A percentile compares a stretch with the other conserved stretches of the same genome.
phyloP scores from a whole-genome alignment of 106 monocot species.

The Cymbidium sinense region DNA sequence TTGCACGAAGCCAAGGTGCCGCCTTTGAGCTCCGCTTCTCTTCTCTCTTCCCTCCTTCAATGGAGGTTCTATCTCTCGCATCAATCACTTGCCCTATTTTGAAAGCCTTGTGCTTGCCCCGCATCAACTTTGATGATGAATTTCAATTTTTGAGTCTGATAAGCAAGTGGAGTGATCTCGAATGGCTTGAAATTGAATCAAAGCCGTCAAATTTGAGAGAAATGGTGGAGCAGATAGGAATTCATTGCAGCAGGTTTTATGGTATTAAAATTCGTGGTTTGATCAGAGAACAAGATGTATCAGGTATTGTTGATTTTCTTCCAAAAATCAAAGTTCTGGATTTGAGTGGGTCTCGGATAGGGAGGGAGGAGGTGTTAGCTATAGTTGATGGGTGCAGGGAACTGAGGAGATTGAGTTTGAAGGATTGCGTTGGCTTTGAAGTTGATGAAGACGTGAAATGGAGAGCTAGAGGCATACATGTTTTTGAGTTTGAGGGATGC shows the following conservation, averaged over 20 bases:
- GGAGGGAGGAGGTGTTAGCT: constrained; percentile 20
- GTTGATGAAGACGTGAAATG: constrained; percentile 26
- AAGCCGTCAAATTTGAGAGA: constrained; percentile 1
- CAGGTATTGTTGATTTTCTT: constrained; percentile 14
- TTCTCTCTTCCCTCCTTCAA: constrained; percentile 5
- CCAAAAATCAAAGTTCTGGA: constrained; percentile 24
- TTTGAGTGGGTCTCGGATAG: constrained; percentile 28
- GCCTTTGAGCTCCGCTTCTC: constrained; percentile 23
- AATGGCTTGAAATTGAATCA: constrained; percentile 3
- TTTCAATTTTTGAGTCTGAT: constrained; percentile 17
- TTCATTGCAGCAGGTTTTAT: constrained; percentile 6
- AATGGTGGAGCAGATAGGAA: background rate
- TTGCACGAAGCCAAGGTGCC: constrained; percentile 7
- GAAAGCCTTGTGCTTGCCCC: constrained; percentile 17
- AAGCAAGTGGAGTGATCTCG: constrained; percentile 14
- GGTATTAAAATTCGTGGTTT: constrained; percentile 27
- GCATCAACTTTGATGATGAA: constrained; percentile 19
- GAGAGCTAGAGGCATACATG: constrained; percentile 6
- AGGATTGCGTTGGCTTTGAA: constrained; percentile 37
- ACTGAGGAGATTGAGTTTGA: constrained; percentile 30
- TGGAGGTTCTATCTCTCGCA: constrained; percentile 8
- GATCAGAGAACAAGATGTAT: constrained; percentile 26
- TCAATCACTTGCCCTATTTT: constrained; percentile 21
- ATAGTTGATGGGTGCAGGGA: constrained; percentile 33
- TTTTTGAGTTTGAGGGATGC: constrained; percentile 23